phyloP scores from a whole-genome alignment of 352 stramenopile genomes.

The Phytopythium ostracodes region DNA sequence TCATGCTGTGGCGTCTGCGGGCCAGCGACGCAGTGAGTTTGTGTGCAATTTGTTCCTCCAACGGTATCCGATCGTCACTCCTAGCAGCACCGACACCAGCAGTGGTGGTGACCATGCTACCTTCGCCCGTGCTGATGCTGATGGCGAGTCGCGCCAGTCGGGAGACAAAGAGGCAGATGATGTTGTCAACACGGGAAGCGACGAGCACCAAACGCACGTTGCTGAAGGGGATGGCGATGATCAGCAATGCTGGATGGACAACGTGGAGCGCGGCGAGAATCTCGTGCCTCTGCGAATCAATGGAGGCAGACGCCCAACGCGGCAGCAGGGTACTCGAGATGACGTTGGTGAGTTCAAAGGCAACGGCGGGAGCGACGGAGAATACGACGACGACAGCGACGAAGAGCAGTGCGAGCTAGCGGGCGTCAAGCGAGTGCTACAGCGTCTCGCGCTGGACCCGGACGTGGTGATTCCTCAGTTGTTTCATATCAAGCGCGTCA shows the following conservation, averaged over 20 bases:
- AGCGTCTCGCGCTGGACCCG: constrained; percentile 26
- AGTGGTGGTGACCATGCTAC: neutral
- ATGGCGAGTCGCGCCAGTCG: neutral
- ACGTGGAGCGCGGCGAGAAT: neutral
- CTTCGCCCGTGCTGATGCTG: neutral
- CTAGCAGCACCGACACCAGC: neutral
- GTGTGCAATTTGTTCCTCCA: constrained; percentile 21
- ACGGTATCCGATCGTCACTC: neutral
- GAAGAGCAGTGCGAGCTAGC: constrained; percentile 4
- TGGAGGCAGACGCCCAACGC: neutral
- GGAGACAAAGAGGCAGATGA: neutral
- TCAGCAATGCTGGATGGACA: constrained; percentile 1
- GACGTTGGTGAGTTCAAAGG: neutral
- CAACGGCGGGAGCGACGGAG: neutral
- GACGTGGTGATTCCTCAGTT: constrained; percentile 41
- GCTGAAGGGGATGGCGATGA: neutral
- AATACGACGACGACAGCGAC: constrained; percentile 1
- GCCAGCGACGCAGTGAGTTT: neutral
- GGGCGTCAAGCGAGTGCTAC: neutral
- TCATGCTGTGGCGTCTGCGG: too few relatives aligned
- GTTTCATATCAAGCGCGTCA: constrained; percentile 51
- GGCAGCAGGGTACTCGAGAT: neutral
- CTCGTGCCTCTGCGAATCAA: neutral
- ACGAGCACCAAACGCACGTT: neutral
- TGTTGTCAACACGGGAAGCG: neutral